Base-by-base conservation (phyloP, 2,329 filamentous ascomycete species). In the Karstenula rhodostoma region DNA sequence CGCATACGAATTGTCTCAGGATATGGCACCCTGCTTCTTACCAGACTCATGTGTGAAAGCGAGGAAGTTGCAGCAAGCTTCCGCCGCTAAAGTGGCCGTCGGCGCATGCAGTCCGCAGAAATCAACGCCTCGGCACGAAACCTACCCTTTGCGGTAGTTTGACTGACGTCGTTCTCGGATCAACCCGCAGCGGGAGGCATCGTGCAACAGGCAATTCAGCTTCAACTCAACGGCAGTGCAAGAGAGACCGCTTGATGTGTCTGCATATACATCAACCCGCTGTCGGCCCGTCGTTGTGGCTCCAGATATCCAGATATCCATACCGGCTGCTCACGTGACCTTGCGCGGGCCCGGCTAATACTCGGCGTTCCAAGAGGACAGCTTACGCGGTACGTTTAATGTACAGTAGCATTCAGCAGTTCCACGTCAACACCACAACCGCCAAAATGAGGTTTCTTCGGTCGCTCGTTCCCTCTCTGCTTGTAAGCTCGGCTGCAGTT, bases 381-480 rank as follows among this genome's bases (percentile, higher is more conserved):
- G 67, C 68, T 72, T 67, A 66, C 65, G 67, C 47, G 32, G 51
- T 62, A 42, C 32, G 61, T 40, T 56, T 13, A 46, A 43, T 32
- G 53, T 44, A n/a, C n/a, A n/a, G n/a, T n/a, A 63, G 49, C 50
- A n/a, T 66, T 59, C 50, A 54, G 59, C 57, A 73, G 69, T 67
- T 72, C 60, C 68, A 66, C 68, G 60, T 72, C 63, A 64, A 69
- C 64, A 67, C 61, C 65, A 66, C 63, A 62, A 62, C 64, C 62
- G 64, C 61, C 65, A 76, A 53, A 58, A 82, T 82, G 80, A 79
- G 74, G 70, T 72, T 82, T 60, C 67, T 80, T 64, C 61, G 63
- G 65, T 79, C 80, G 35, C 68, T 82, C 58, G 61, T 81, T 58
- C 75, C 80, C 61, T 80, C 80, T 37, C 66, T 81, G 23, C 67